Conservation (phyloP, 2,329 filamentous ascomycete genomes). For the Pseudogymnoascus sp. region DNA sequence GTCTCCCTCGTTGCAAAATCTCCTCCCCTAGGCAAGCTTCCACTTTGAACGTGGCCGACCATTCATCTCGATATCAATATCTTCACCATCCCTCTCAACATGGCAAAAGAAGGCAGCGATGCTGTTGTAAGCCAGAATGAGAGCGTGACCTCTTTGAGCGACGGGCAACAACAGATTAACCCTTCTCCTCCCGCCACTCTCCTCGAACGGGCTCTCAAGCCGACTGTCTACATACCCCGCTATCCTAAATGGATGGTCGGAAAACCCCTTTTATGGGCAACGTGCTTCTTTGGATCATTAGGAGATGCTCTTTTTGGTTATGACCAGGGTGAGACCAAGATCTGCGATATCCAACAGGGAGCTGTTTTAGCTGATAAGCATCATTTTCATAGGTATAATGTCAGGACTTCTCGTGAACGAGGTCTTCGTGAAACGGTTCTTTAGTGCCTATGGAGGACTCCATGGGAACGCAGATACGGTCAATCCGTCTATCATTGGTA, state of each 20-base stretch:
- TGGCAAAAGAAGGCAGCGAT: background rate
- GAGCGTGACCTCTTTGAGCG: background rate
- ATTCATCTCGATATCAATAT: background rate
- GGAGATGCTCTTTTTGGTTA: constrained; percentile 36
- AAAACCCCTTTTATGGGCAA: constrained; percentile 30
- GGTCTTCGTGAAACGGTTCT: constrained; percentile 34
- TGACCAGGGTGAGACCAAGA: constrained; percentile 30
- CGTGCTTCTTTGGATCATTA: constrained; percentile 34
- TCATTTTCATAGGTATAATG: constrained; percentile 31
- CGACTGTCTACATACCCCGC: constrained; percentile 29
- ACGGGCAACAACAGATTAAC: background rate
- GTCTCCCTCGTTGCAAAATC: background rate
- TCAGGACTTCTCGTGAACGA: constrained; percentile 33
- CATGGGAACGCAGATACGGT: constrained; percentile 27
- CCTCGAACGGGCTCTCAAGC: constrained; percentile 26
- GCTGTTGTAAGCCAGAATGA: too few species aligned
- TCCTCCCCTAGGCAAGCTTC: background rate
- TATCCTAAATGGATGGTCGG: constrained; percentile 31
- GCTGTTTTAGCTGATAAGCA: background rate
- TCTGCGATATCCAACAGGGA: background rate
- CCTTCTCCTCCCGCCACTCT: background rate
- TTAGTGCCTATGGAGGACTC: constrained; percentile 31
- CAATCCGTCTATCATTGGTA: constrained; percentile 32
- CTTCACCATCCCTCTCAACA: background rate
- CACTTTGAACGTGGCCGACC: background rate